phyloP scores from a whole-genome alignment of 1,284 basidiomycete species.

The Afroboletus lepidellus region DNA sequence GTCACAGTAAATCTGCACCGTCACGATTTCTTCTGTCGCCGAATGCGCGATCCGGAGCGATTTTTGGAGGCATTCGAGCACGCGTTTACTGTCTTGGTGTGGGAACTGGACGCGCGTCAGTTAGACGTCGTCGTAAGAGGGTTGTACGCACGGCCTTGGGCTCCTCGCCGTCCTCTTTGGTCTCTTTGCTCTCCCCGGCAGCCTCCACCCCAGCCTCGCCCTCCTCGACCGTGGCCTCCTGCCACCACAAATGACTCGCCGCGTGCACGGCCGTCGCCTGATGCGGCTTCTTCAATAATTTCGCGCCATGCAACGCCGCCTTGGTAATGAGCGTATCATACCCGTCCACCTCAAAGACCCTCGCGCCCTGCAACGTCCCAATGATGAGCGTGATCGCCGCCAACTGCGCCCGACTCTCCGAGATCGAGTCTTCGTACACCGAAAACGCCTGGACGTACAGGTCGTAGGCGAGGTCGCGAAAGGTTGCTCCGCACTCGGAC shows the following conservation, averaged over 20 bases:
- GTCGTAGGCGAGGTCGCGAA: conserved; percentile 93
- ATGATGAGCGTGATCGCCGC: conserved; percentile 94
- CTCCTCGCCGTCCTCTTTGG: conserved; percentile 42
- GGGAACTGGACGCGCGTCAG: conserved; percentile 50
- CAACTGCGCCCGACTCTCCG: conserved; percentile 87
- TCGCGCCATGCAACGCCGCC: conserved; percentile 90
- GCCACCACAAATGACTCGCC: conserved; percentile 97
- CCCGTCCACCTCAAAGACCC: conserved; percentile 87
- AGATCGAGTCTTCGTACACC: conserved; percentile 94
- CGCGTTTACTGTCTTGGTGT: conserved; percentile 91
- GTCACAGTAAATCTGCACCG: conserved; percentile 90
- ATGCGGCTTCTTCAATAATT: conserved; percentile 93
- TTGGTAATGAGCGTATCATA: conserved; percentile 96
- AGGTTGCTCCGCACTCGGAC: conserved; percentile 75
- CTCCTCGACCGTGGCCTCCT: conserved; percentile 56
- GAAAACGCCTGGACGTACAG: conserved; percentile 95
- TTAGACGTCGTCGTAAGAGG: neutral
- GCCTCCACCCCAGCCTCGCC: conserved; percentile 36
- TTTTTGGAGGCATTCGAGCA: conserved; percentile 93
- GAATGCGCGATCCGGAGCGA: conserved; percentile 90
- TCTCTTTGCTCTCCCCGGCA: conserved; percentile 28
- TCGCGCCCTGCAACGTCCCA: conserved; percentile 77
- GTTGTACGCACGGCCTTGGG: conserved; percentile 53
- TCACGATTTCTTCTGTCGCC: conserved; percentile 92
- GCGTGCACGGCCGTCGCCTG: conserved; percentile 92